These are phyloP conservation scores for Diversispora epigaea DNA, from an alignment of 192 early-diverging fungal species.

Conservation along the genomic window DNA sequence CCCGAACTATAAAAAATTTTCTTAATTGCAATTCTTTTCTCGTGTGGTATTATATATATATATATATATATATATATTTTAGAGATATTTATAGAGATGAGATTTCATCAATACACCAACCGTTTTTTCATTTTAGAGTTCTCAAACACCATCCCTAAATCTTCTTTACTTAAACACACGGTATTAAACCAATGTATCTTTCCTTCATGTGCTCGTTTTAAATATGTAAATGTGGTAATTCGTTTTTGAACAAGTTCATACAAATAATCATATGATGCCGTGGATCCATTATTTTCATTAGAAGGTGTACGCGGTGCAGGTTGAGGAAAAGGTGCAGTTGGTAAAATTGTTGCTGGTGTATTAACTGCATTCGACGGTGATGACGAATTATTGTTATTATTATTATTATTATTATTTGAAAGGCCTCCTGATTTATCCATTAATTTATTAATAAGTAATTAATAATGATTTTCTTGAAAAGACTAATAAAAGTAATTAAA, in stretches of 20 bases:
- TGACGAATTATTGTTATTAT: background rate
- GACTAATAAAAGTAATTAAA: too few species aligned
- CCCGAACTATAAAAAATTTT: conserved; percentile 41
- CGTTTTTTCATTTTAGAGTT: conserved; percentile 45
- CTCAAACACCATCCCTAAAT: conserved; percentile 38
- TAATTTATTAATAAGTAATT: too few species aligned
- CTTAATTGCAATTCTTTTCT: too few species aligned
- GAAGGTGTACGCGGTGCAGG: conserved; percentile 26
- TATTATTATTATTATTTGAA: too few species aligned
- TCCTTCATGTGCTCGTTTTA: conserved; percentile 45
- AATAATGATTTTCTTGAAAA: too few species aligned
- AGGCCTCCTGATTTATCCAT: background rate
- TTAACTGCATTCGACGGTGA: background rate
- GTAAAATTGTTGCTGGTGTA: conserved; percentile 1
- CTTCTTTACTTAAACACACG: conserved; percentile 42
- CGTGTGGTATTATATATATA: too few species aligned
- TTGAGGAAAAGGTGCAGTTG: conserved; percentile 16
- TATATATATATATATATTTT: too few species aligned
- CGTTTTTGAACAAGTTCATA: conserved; percentile 49
- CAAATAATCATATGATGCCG: conserved; percentile 40
- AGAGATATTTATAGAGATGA: background rate
- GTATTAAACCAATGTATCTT: conserved; percentile 53
- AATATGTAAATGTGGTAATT: conserved; percentile 46
- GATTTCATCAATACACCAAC: conserved; percentile 3
- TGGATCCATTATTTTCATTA: background rate